Evolutionary conservation across 164 flowering plant genomes (phyloP).

Genomic region (Piper betle): DNA sequence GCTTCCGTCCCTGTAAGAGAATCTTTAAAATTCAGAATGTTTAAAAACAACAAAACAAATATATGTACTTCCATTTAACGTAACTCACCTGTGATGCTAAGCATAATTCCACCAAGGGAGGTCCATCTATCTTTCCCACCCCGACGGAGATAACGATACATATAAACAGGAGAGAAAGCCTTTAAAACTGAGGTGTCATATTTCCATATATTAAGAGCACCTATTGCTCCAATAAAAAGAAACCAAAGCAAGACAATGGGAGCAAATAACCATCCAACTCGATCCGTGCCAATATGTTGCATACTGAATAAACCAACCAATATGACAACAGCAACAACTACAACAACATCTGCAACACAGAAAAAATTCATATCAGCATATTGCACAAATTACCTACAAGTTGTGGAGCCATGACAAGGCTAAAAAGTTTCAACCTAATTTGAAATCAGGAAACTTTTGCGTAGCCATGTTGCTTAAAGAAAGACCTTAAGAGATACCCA

Average conservation of each 20-base stretch:
- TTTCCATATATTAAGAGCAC: constrained; percentile 77
- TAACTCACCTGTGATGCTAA: constrained; percentile 75
- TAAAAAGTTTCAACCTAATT: background rate
- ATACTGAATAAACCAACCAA: constrained; percentile 83
- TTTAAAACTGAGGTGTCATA: constrained; percentile 56
- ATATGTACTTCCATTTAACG: background rate
- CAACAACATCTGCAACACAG: constrained; percentile 55
- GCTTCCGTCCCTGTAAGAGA: constrained; percentile 82
- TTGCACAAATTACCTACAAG: no score
- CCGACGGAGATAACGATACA: constrained; percentile 56
- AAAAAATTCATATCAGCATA: background rate
- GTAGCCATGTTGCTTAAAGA: no score
- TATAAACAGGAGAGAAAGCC: constrained; percentile 81
- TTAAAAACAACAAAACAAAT: background rate
- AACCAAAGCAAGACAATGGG: constrained; percentile 86
- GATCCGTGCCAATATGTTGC: constrained; percentile 94
- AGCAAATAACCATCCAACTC: constrained; percentile 94
- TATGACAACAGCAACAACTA: constrained; percentile 63
- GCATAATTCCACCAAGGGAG: constrained; percentile 92
- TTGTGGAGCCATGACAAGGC: background rate
- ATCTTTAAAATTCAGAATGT: background rate
- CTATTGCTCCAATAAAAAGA: constrained; percentile 81
- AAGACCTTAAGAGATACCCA: no score
- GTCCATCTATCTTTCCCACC: constrained; percentile 58
- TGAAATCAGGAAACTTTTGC: no score